These are phyloP conservation scores for Eleusine coracana DNA, from an alignment of 176 grass and related monocot genomes.

Conservation along the genomic window DNA sequence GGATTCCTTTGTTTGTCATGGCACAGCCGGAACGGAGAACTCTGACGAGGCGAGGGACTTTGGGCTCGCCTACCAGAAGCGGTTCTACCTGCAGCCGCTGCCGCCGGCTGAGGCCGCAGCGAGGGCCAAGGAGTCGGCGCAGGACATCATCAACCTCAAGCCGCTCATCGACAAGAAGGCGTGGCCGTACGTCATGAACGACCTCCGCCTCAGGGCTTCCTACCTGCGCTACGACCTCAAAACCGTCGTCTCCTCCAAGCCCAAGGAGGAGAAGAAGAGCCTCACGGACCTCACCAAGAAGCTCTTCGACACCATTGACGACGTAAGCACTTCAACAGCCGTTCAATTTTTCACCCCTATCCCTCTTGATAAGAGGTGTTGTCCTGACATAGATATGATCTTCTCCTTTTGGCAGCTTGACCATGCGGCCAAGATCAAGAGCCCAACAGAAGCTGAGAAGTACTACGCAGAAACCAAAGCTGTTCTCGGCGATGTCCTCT, in stretches of 20 bases:
- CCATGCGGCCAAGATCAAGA: constrained; percentile 98
- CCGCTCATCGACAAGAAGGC: constrained; percentile 89
- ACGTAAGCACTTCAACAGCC: constrained; percentile 37
- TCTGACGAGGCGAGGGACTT: constrained; percentile 77
- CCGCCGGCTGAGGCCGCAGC: constrained; percentile 56
- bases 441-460: constrained; percentile 72
- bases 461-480: constrained; percentile 63
- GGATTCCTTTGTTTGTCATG: background rate
- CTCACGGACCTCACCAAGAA: constrained; percentile 70
- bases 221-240: constrained; percentile 94
- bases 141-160: constrained; percentile 89
- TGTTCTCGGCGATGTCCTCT: constrained; percentile 64
- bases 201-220: constrained; percentile 75
- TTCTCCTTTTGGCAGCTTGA: constrained; percentile 62
- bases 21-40: constrained; percentile 73
- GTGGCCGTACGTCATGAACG: constrained; percentile 85
- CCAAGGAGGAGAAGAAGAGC: constrained; percentile 90
- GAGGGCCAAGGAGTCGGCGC: constrained; percentile 78
- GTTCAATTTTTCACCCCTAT: background rate
- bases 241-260: constrained; percentile 74
- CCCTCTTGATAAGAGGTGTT: background rate
- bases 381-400: constrained; percentile 30
- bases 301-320: constrained; percentile 78
- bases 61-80: constrained; percentile 54
- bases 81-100: constrained; percentile 83